Evolutionary conservation across 2,329 filamentous ascomycete species (phyloP), one percentile per base, ranked within the genome.

Genomic region (Aspergillus phoenicis): DNA sequence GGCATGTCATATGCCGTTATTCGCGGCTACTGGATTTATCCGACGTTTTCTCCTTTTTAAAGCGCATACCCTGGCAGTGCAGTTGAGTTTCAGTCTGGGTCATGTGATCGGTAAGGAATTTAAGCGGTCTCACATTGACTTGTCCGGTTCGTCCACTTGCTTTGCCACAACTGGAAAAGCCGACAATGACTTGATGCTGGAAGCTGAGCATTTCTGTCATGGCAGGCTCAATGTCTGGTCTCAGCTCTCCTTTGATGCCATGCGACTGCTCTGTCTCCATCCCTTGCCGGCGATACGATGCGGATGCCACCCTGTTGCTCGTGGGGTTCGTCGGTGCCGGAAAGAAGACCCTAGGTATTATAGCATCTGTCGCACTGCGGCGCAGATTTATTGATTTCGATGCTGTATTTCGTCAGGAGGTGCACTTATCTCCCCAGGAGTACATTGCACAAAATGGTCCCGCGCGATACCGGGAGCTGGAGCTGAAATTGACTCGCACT

Each of bases 331-430:
- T 87, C 17, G 89, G 89, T 6, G 85, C 88, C 20, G 89, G 89
- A 22, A 91, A 91, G 73, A 89, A 87, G 3, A 91, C 87, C 0
- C 79, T 92, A 8, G 89, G 87, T 11, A 83, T 92, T 52, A 90
- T 92, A 61, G 89, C 88, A 7, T 89, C 88, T 0, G 86, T 86
- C 5, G 87, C 88, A 52, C 85, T 90, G 73, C 84, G 85, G 57
- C 81, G 88, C 28, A 33, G 51, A 5, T 53, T 53, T 6, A 53
- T 53, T 11, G 51, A 53, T 36, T 53, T 53, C 3, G 88, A 91
- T 62, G 80, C 82, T 43, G 80, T 81, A 33, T 91, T 92, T 64
- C 30, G 59, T 8, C 52, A 61, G 33, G 39, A 64, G 81, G 85
- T 57, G 82, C 88, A 61, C 4, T 73, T 84, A 7, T 85, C 85